Percentiles rank a stretch among this genome's conserved stretches.
phyloP scores from a whole-genome alignment of 257 asterid genomes.

The Solanum pinnatisectum region DNA sequence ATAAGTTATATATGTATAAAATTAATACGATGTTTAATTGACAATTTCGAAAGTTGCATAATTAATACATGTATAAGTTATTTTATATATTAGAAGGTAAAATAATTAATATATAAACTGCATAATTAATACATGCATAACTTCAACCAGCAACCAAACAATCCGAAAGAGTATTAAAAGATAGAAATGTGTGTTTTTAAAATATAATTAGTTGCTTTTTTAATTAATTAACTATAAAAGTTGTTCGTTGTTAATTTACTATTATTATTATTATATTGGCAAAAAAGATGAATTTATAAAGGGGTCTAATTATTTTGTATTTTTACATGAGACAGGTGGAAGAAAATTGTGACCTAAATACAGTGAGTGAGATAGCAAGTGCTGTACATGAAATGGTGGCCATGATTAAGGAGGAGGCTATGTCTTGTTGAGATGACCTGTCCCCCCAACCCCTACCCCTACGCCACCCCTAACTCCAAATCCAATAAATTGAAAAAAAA shows the following conservation, averaged over 20 bases:
- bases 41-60: no score
- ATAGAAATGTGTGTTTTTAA: neutral
- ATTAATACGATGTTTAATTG: no score
- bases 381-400: conserved; percentile 55
- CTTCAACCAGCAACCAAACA: neutral
- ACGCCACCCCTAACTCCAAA: neutral
- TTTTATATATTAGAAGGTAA: no score
- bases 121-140: no score
- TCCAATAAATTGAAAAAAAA: neutral
- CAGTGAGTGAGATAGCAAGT: conserved; percentile 64
- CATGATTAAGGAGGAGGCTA: conserved; percentile 44
- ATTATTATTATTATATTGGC: neutral
- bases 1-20: no score
- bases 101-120: no score
- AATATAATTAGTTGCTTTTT: no score
- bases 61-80: no score
- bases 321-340: conserved; percentile 36
- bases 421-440: conserved; percentile 3
- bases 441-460: neutral
- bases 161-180: neutral
- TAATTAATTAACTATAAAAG: no score
- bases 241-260: neutral
- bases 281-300: neutral
- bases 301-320: neutral
- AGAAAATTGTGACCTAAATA: conserved; percentile 47